Evolutionary conservation across 148 eudicot species (phyloP), one percentile per base, ranked within the genome.

Genomic region (Rhododendron kiyosumense): DNA sequence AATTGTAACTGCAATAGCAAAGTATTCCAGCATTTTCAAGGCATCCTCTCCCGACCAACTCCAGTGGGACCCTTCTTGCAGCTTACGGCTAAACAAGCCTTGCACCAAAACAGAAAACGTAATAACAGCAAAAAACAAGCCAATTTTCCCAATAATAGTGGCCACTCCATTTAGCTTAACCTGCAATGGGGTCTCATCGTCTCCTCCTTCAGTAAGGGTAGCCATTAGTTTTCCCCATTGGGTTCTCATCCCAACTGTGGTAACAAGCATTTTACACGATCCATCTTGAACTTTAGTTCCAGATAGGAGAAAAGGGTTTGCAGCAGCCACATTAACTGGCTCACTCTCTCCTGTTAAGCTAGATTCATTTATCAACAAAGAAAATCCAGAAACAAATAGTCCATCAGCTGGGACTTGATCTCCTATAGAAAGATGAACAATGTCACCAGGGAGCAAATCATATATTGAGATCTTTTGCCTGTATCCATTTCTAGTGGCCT

Each of bases 141-240:
- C 99, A n/a, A 97, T 94, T 69, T 95, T 94, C 26, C 98, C 99
- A 85, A 97, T 97, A 51, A 95, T 88, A 51, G 99, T 97, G n/a
- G 98, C 98, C 86, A 97, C 98, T 65, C 98, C 98, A 65, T 97
- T 97, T 79, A 97, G 86, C 90, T 97, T 97, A 87, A 95, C 99
- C 89, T 97, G 98, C 87, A 96, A 88, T 34, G 99, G 99, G 69
- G 98, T 95, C 92, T 97, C 99, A 89, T 97, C 94, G 81, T 94
- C 96, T 71, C 98, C 96, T 2, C 91, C 96, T 59, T 95, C 96
- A 83, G 88, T 92, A 12, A 97, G 89, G 81, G 99, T 97, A 89
- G 92, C 99, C 98, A 97, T 95, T 82, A 97, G 83, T 78, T 93
- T 93, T 85, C 99, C 99, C 98, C 98, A 97, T 90, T 97, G 98